A percentile compares a stretch with the other conserved stretches of the same genome.
Conservation (phyloP, 2,329 filamentous ascomycete genomes). For the Colletotrichum caudatum region DNA sequence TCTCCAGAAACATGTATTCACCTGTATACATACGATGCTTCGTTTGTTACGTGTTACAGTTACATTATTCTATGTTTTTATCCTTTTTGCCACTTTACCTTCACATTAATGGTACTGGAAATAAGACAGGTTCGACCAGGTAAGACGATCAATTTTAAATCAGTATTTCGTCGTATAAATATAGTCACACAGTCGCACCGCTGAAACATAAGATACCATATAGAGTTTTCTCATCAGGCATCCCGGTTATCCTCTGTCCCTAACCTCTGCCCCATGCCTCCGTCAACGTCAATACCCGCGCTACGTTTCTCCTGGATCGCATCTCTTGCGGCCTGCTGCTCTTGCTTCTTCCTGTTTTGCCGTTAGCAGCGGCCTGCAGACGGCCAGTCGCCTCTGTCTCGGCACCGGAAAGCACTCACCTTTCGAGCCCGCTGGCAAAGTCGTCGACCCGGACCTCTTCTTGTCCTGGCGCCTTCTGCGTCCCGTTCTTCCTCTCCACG, state of each 20-base stretch:
- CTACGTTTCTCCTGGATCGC: conserved; percentile 41
- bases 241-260: conserved; percentile 30
- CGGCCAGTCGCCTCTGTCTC: too few relatives aligned
- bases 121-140: background rate
- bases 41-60: too few relatives aligned
- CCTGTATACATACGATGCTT: too few relatives aligned
- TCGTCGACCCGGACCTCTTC: conserved; percentile 41
- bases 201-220: too few relatives aligned
- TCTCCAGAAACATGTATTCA: too few relatives aligned
- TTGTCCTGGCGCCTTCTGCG: conserved; percentile 43
- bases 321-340: conserved; percentile 44
- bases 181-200: background rate
- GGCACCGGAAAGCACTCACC: conserved; percentile 25
- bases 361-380: conserved; percentile 9
- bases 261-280: conserved; percentile 27
- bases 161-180: too few relatives aligned
- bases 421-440: conserved; percentile 43
- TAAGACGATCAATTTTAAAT: background rate
- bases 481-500: conserved; percentile 45
- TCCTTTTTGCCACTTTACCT: too few relatives aligned
- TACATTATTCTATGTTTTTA: too few relatives aligned
- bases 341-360: conserved; percentile 43
- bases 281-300: conserved; percentile 43
- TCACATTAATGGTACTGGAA: too few relatives aligned
- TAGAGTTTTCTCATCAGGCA: conserved; percentile 2